phyloP scores from a whole-genome alignment of 345 rosid species.

The Hypericum perforatum region DNA sequence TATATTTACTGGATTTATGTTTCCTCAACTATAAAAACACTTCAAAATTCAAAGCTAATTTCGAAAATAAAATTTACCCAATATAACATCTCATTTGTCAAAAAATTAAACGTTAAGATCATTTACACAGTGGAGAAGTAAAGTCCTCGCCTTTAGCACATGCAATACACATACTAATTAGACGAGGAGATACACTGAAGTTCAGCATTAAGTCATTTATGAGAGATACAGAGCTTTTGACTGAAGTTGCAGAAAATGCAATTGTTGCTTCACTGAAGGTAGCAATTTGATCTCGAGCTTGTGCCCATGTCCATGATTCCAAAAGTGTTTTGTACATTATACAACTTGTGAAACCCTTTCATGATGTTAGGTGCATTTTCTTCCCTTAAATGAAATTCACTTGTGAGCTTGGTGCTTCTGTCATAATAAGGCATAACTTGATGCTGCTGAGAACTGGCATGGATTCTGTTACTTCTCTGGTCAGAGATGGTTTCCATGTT shows the following conservation, averaged over 20 bases:
- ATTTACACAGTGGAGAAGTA: no score
- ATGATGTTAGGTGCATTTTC: not conserved
- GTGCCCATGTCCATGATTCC: not conserved
- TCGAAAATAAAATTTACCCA: no score
- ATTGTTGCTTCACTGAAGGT: slow-evolving; percentile 91
- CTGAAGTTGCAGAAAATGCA: slow-evolving; percentile 79
- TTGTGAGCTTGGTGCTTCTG: not conserved
- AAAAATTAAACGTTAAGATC: no score
- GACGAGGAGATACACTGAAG: no score
- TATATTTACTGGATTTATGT: no score
- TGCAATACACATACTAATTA: no score
- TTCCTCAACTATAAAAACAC: no score
- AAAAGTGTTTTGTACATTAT: not conserved
- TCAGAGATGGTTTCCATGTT: slow-evolving; percentile 63
- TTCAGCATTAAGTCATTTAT: slow-evolving; percentile 83
- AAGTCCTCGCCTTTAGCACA: no score
- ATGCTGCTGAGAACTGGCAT: slow-evolving; percentile 47
- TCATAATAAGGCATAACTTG: not conserved
- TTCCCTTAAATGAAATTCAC: not conserved
- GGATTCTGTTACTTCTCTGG: slow-evolving; percentile 71
- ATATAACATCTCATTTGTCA: no score
- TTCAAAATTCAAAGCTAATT: no score
- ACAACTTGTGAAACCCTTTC: not conserved
- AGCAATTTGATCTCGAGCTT: slow-evolving; percentile 3
- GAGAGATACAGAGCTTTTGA: slow-evolving; percentile 72